Percentiles rank a stretch among this genome's conserved stretches.
Evolutionary conservation across 1,284 basidiomycete species (phyloP).

Genomic region (Apiotrichum domesticum): DNA sequence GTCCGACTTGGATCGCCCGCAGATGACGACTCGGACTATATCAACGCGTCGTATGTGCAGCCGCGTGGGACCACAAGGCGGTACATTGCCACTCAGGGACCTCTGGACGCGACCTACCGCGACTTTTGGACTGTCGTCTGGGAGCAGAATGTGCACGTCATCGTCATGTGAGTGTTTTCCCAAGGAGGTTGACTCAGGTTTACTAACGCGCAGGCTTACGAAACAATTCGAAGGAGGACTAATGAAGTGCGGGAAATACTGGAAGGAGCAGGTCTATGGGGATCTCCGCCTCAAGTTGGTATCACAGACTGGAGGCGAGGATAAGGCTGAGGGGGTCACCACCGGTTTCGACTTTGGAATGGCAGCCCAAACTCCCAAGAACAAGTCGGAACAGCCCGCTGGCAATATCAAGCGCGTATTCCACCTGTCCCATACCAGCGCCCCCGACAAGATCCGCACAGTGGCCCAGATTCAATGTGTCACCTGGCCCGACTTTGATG

Average conservation of each 20-base stretch:
- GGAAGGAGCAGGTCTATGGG: constrained; percentile 68
- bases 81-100: constrained; percentile 96
- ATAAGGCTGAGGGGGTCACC: constrained; percentile 18
- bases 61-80: constrained; percentile 69
- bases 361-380: constrained; percentile 11
- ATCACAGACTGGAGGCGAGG: constrained; percentile 55
- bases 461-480: constrained; percentile 74
- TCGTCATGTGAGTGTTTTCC: constrained; percentile 58
- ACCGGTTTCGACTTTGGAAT: constrained; percentile 46
- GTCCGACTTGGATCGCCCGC: constrained; percentile 59
- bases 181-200: constrained; percentile 19
- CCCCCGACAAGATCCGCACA: constrained; percentile 57
- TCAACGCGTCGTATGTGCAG: constrained; percentile 87
- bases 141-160: constrained; percentile 53
- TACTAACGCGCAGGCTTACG: constrained; percentile 80
- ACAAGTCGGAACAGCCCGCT: constrained; percentile 1
- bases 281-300: constrained; percentile 60
- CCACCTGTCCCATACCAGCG: constrained; percentile 57
- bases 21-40: constrained; percentile 71
- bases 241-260: constrained; percentile 89
- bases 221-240: constrained; percentile 81
- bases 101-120: constrained; percentile 76
- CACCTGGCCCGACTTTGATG: constrained; percentile 90
- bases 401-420: constrained; percentile 62
- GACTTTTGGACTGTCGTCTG: constrained; percentile 82